A percentile compares a stretch with the other conserved stretches of the same genome.
Evolutionary conservation across 129 eudicot genomes (phyloP).

Genomic region (Oenanthe sinensis): DNA sequence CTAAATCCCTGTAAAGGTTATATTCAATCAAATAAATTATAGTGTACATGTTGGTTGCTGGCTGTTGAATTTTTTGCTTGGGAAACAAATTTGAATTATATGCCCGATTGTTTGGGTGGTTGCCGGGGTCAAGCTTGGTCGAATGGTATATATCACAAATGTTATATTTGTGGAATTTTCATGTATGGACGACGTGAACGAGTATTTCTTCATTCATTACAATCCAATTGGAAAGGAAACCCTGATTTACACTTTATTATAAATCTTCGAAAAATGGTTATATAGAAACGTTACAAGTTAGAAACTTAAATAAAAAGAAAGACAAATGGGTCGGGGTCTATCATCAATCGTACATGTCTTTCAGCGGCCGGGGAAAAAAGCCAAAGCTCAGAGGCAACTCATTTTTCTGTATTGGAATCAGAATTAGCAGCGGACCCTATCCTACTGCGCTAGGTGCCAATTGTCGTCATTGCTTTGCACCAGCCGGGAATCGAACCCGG

Average conservation of each 20-base stretch:
- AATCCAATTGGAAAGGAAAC: not conserved
- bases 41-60: not conserved
- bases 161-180: not conserved
- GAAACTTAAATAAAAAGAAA: too few species aligned
- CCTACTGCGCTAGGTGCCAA: not conserved
- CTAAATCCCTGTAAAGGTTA: not conserved
- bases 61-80: not conserved
- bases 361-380: too few species aligned
- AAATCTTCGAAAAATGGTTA: not conserved
- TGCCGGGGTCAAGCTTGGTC: not conserved
- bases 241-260: too few species aligned
- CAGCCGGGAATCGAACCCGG: constrained; percentile 39
- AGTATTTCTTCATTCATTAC: too few species aligned
- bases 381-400: not conserved
- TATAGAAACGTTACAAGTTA: too few species aligned
- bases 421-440: not conserved
- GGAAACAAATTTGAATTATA: not conserved
- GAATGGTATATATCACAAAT: not conserved
- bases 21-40: not conserved
- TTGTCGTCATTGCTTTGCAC: not conserved
- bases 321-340: too few species aligned
- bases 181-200: not conserved
- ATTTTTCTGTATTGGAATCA: not conserved
- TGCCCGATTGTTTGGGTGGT: not conserved
- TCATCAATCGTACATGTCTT: too few species aligned